Evolutionary conservation across 441 rosid genomes (phyloP), one percentile per base, ranked within the genome.

Genomic region (Francoa sonchifolia): DNA sequence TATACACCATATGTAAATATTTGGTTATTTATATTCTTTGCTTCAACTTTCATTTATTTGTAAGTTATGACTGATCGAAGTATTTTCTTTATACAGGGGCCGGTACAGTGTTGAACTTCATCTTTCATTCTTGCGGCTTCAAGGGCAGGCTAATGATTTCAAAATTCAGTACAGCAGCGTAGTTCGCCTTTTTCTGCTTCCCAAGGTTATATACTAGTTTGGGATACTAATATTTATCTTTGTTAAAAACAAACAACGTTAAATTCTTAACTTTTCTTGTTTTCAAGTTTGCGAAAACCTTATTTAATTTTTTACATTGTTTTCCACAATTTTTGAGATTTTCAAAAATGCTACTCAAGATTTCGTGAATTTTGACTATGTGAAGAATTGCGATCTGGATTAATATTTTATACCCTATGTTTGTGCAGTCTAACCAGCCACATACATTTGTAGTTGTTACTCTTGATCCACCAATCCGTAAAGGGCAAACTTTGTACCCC

Each of bases 131-230:
- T 59, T 90, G 59, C 84, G 89, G 42, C 76, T 85, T 34, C 85
- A 72, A 69, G 98, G 95, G 50, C 94, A 79, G 67, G 98, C 96
- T 33, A 90, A 90, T 55, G 96, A 85, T 67, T 90, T 90, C 64
- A 90, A 85, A 69, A 85, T 90, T 59, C 96, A 90, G 68, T 90
- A 85, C 59, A 90, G 96, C 66, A 90, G 96, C 42, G 94, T 85
- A 56, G 93, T 85, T 49, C 93, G 96, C 26, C 62, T 90, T 44
- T 90, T 90, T 68, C 69, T 90, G 52, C 98, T 90, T 41, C 98
- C 98, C 9, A 85, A 85, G 96, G 96, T 88, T 41, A 25, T 22
- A 40, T 29, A 2, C 25, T 21, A 21, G n/a, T n/a, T n/a, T n/a
- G n/a, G n/a, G n/a, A n/a, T n/a, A n/a, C n/a, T n/a, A n/a, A n/a